Evolutionary conservation across 805 yeast genomes (phyloP).

Genomic region (Cephaloascus albidus): DNA sequence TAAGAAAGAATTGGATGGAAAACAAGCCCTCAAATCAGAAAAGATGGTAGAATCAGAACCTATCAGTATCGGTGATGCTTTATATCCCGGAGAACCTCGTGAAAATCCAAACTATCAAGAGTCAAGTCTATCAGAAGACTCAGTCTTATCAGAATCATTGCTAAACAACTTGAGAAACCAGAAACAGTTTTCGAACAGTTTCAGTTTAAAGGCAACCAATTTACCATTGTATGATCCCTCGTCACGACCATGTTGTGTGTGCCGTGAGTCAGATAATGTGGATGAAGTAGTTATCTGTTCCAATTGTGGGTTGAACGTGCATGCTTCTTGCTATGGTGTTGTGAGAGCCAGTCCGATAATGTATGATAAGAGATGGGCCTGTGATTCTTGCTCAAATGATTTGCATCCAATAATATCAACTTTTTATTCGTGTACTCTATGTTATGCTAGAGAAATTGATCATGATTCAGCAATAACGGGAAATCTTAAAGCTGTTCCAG

Average conservation of each 20-base stretch:
- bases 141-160: not conserved
- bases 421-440: slow-evolving; percentile 56
- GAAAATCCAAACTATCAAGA: not conserved
- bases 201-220: not conserved
- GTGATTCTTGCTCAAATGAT: slow-evolving; percentile 73
- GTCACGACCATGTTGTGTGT: slow-evolving; percentile 45
- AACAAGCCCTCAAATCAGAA: not conserved
- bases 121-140: not conserved
- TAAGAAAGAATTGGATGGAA: not conserved
- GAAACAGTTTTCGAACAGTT: not conserved
- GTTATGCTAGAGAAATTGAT: slow-evolving; percentile 44
- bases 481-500: slow-evolving; percentile 34
- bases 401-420: slow-evolving; percentile 49
- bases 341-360: slow-evolving; percentile 6
- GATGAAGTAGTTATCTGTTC: slow-evolving; percentile 43
- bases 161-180: slow-evolving; percentile 1
- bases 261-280: slow-evolving; percentile 29
- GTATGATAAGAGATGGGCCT: slow-evolving; percentile 51
- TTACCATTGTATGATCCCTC: slow-evolving; percentile 4
- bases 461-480: slow-evolving; percentile 36
- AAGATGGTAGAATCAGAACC: not conserved
- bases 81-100: not conserved
- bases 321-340: slow-evolving; percentile 61
- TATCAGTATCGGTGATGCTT: not conserved
- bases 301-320: slow-evolving; percentile 63